Evolutionary conservation across 1,284 basidiomycete genomes (phyloP), one percentile per base, ranked within the genome.

Genomic region (Puccinia polysora): DNA sequence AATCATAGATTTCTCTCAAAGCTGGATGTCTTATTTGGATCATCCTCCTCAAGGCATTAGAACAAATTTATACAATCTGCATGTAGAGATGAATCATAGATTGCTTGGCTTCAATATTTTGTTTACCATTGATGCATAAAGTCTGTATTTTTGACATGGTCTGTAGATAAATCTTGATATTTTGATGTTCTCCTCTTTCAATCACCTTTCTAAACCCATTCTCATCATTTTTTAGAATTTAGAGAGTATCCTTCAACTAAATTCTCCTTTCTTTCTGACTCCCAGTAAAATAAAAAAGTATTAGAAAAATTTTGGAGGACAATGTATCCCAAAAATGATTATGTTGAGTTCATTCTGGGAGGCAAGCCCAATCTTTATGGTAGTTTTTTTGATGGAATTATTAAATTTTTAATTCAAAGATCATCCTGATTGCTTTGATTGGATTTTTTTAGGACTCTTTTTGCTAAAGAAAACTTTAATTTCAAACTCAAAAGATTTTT

Each of bases 381-480:
- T 81, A 23, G 40, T 72, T 63, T 76, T n/a, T 59, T 49, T 7
- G 8, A 12, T 14, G 3, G 12, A 5, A 45, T 47, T 23, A 15
- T 52, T n/a, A 12, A 23, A n/a, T 30, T 43, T 15, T 30, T 1
- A 23, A 30, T 15, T n/a, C 23, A 8, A 53, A 4, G 18, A 40
- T 25, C 23, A 43, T 34, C 12, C 23, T 59, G 30, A 36, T 53
- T 6, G 12, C 18, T 23, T 52, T 4, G 6, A 62, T 50, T 20
- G 8, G 38, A 34, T 34, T n/a, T 20, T 18, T 23, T 14, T 74
- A 82, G 92, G 93, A 1, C 91, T 93, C 0, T 96, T 97, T 82
- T 97, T 93, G 93, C 90, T 91, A 0, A 84, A 94, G 59, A 93
- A 91, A 0, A 95, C 92, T 0, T 85, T 96, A 75, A 89, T 95